Percentiles rank a stretch among this genome's conserved stretches.
Conservation (phyloP, 1,284 basidiomycete genomes). For the Ceratobasidium sp. region DNA sequence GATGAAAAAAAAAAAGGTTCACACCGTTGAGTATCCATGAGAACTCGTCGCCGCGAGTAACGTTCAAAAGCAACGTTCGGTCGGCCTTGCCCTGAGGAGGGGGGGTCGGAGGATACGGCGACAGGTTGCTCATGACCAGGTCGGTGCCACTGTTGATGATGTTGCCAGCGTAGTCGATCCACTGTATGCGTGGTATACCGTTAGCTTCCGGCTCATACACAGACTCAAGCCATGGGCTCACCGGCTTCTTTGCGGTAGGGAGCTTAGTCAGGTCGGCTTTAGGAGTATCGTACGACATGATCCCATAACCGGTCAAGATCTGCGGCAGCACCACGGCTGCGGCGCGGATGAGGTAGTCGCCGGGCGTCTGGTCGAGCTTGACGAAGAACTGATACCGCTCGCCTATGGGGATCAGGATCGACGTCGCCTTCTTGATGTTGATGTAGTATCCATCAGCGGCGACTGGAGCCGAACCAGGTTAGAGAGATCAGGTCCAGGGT, state of each 20-base stretch:
- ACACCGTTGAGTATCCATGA: slow-evolving; percentile 30
- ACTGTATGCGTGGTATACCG: neutral
- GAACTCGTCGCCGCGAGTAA: slow-evolving; percentile 12
- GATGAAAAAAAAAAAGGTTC: neutral
- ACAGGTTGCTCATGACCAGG: slow-evolving; percentile 11
- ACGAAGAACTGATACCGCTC: slow-evolving; percentile 42
- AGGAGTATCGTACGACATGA: slow-evolving; percentile 36
- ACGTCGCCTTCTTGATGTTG: slow-evolving; percentile 26
- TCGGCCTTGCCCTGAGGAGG: slow-evolving; percentile 33
- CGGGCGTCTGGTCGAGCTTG: slow-evolving; percentile 38
- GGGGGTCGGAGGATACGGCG: slow-evolving; percentile 18
- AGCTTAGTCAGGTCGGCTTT: slow-evolving; percentile 14
- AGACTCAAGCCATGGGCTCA: neutral
- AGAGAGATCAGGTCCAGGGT: neutral
- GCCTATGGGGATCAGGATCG: slow-evolving; percentile 29
- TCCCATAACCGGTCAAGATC: slow-evolving; percentile 36
- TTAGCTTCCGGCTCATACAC: no score
- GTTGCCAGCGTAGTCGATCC: slow-evolving; percentile 41
- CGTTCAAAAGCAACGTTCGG: slow-evolving; percentile 9
- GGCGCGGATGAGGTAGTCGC: slow-evolving; percentile 42
- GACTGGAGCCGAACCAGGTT: neutral
- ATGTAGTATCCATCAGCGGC: slow-evolving; percentile 42
- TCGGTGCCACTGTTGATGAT: slow-evolving; percentile 29
- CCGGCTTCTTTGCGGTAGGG: slow-evolving; percentile 14
- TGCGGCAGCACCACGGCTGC: slow-evolving; percentile 36